Evolutionary conservation across 2,329 filamentous ascomycete species (phyloP).

Genomic region (Corynespora cassiicola): DNA sequence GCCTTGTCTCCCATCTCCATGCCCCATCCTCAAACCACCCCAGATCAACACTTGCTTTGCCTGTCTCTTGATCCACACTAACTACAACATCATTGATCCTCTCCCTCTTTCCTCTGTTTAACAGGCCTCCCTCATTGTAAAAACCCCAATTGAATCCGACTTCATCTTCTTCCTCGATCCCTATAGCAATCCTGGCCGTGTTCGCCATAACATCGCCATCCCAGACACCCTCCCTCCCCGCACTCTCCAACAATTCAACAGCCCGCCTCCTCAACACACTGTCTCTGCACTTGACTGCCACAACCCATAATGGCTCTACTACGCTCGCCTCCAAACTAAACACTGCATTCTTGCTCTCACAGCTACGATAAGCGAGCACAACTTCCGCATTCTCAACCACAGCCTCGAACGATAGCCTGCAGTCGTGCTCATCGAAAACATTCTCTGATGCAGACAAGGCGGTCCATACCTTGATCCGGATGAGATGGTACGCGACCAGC

Average conservation of each 20-base stretch:
- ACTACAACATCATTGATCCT: not conserved
- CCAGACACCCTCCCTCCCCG: constrained; percentile 12
- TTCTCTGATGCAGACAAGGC: constrained; percentile 1
- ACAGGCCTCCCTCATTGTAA: too few species aligned
- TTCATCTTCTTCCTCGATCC: not conserved
- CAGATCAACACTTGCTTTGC: too few species aligned
- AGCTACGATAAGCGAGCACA: not conserved
- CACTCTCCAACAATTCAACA: constrained; percentile 2
- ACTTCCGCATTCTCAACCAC: not conserved
- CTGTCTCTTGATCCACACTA: not conserved
- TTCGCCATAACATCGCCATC: constrained; percentile 6
- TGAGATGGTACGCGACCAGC: constrained; percentile 5
- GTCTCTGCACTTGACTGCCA: constrained; percentile 5
- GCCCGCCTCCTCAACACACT: constrained; percentile 2
- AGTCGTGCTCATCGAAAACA: not conserved
- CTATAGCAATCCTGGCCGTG: not conserved
- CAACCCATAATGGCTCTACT: constrained; percentile 5
- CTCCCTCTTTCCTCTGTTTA: too few species aligned
- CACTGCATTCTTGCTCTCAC: not conserved
- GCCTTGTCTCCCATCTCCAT: too few species aligned
- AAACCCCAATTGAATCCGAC: too few species aligned
- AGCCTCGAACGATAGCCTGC: not conserved
- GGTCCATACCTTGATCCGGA: constrained; percentile 1
- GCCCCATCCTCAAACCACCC: too few species aligned
- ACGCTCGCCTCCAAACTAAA: constrained; percentile 7